These are phyloP conservation scores for Astrocystis sublimbata DNA, from an alignment of 495 filamentous ascomycete genomes.

Conservation along the genomic window DNA sequence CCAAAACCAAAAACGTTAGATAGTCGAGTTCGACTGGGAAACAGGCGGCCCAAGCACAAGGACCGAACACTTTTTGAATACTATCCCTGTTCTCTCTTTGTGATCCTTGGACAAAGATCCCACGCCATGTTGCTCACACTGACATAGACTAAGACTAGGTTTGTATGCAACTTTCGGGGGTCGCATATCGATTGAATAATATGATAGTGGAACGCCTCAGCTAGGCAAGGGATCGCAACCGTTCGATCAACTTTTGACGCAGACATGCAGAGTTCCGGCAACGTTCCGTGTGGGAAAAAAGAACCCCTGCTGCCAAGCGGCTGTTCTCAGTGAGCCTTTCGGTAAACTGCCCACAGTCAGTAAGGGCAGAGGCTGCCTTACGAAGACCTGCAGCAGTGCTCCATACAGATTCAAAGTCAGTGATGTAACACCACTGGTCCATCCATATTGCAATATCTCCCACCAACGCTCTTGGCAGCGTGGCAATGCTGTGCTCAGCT, in stretches of 20 bases:
- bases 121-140: background rate
- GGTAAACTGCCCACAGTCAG: too few relatives aligned
- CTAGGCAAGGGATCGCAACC: background rate
- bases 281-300: background rate
- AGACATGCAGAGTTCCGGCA: background rate
- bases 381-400: conserved; percentile 4
- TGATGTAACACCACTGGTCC: conserved; percentile 3
- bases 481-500: conserved; percentile 7
- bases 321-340: conserved; percentile 1
- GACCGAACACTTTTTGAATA: background rate
- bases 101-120: background rate
- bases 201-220: conserved; percentile 4
- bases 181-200: conserved; percentile 6
- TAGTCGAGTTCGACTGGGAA: background rate
- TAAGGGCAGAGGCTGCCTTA: too few relatives aligned
- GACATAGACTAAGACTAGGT: background rate
- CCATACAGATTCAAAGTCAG: background rate
- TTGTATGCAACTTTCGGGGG: background rate
- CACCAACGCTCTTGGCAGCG: conserved; percentile 1
- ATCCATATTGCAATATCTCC: background rate
- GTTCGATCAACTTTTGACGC: conserved; percentile 9
- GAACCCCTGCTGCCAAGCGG: background rate
- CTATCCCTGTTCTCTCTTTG: background rate
- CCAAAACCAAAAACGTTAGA: background rate
- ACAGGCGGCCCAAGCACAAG: background rate